A percentile compares a stretch with the other conserved stretches of the same genome.
Evolutionary conservation across 78 protist species (phyloP).

Genomic region (Blattamonas nauphoetae): DNA sequence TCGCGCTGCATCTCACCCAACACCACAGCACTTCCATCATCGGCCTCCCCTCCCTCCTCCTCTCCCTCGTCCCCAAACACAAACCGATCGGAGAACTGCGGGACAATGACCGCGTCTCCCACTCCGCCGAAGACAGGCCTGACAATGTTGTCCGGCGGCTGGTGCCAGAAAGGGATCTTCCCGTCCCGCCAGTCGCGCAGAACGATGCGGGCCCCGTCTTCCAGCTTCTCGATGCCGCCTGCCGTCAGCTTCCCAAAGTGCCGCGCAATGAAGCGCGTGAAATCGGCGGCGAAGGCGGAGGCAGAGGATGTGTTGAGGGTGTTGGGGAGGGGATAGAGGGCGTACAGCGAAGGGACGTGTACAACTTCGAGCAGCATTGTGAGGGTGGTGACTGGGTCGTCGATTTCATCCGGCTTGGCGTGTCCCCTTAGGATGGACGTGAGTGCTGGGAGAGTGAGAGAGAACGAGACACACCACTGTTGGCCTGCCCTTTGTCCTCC

Average conservation of each 20-base stretch:
- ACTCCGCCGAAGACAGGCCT: background rate
- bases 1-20: too few species aligned
- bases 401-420: too few species aligned
- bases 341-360: too few species aligned
- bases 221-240: constrained; percentile 40
- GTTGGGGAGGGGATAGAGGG: background rate
- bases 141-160: background rate
- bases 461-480: background rate
- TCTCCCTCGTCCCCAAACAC: background rate
- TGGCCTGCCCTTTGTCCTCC: background rate
- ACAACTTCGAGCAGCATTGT: too few species aligned
- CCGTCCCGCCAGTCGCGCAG: constrained; percentile 42
- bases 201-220: constrained; percentile 31
- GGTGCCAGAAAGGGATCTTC: background rate
- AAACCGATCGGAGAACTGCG: background rate
- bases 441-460: constrained; percentile 5
- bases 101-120: background rate
- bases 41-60: background rate
- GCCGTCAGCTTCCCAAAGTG: background rate
- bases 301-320: constrained; percentile 7
- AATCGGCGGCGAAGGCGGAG: background rate
- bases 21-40: too few species aligned
- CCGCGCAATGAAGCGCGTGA: background rate
- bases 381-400: too few species aligned
- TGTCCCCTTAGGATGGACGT: too few species aligned